Conservation (phyloP, 2,329 filamentous ascomycete species). For the Amauroascus verrucosus region DNA sequence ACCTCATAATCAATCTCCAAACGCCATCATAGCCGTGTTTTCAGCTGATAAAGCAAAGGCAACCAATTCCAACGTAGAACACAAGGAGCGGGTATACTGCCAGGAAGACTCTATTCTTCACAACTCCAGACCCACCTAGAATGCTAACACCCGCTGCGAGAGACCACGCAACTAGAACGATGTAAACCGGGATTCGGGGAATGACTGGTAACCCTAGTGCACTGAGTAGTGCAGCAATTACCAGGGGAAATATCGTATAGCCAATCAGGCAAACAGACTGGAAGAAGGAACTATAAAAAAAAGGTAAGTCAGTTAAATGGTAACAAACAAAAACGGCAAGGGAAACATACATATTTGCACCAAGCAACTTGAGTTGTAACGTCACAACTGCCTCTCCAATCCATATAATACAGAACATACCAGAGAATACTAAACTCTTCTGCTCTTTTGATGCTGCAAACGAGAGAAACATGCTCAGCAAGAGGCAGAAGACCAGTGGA, state of each 20-base stretch:
- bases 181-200: slow-evolving; percentile 78
- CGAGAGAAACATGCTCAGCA: slow-evolving; percentile 79
- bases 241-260: slow-evolving; percentile 93
- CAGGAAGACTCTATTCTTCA: slow-evolving; percentile 86
- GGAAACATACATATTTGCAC: slow-evolving; percentile 80
- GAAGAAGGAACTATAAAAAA: slow-evolving; percentile 70
- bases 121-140: slow-evolving; percentile 84
- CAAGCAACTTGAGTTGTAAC: slow-evolving; percentile 91
- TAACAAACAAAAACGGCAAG: background rate
- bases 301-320: slow-evolving; percentile 2
- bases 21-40: background rate
- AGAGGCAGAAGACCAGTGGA: slow-evolving; percentile 82
- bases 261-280: slow-evolving; percentile 97
- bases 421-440: slow-evolving; percentile 82
- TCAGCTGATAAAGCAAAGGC: slow-evolving; percentile 93
- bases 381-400: slow-evolving; percentile 93
- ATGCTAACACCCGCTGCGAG: slow-evolving; percentile 93
- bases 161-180: slow-evolving; percentile 82
- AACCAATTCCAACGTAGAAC: slow-evolving; percentile 87
- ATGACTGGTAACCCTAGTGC: slow-evolving; percentile 71
- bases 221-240: slow-evolving; percentile 82
- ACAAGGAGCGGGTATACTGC: slow-evolving; percentile 92
- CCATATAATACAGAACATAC: slow-evolving; percentile 95
- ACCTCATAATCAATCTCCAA: background rate
- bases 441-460: slow-evolving; percentile 69